Evolutionary conservation across 2,329 filamentous ascomycete genomes (phyloP), one percentile per base, ranked within the genome.

Genomic region (Xylariomycetidae sp.): DNA sequence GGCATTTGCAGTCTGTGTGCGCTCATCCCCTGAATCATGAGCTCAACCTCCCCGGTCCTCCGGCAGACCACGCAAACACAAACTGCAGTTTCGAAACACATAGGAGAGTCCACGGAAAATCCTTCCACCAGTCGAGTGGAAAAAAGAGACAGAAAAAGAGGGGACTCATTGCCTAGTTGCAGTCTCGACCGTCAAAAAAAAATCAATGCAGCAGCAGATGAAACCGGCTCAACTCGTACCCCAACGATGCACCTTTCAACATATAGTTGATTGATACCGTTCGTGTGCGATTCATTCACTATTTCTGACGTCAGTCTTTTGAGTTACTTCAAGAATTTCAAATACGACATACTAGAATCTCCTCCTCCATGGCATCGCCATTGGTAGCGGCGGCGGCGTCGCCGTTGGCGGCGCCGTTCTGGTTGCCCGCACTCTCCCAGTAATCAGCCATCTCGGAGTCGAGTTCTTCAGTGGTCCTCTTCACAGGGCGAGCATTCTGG

Each of bases 391-490:
- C 67, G 42, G 67, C 67, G 25, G 69, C 64, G 34, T 65, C 50
- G 38, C 71, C 63, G 25, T 63, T 65, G 38, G 66, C 57, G 33
- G 62, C 67, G 46, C 68, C 68, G 33, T 60, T 67, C 45, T 64
- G 57, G 39, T 63, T 59, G 25, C 61, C 61, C n/a, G n/a, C n/a
- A 17, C 61, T 53, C 33, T 72, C 79, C 58, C 94, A 97, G 69
- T 98, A 98, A 62, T 97, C 92, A 14, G 80, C 82, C 92, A 98
- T 98, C 62, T 98, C 92, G 4, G 87, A 88, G 60, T 98, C 92
- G 16, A 98, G 80, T 67, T 98, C 89, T 59, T 95, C 90, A 2
- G 84, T 80, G 0, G 88, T 94, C 85, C 97, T 97, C 69, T 94
- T 71, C 54, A 80, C 66, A 48, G 83, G 72, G 51, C 83, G 77